Evolutionary conservation across 202 grass and related monocot genomes (phyloP), one percentile per base, ranked within the genome.

Genomic region (Panicum virgatum): DNA sequence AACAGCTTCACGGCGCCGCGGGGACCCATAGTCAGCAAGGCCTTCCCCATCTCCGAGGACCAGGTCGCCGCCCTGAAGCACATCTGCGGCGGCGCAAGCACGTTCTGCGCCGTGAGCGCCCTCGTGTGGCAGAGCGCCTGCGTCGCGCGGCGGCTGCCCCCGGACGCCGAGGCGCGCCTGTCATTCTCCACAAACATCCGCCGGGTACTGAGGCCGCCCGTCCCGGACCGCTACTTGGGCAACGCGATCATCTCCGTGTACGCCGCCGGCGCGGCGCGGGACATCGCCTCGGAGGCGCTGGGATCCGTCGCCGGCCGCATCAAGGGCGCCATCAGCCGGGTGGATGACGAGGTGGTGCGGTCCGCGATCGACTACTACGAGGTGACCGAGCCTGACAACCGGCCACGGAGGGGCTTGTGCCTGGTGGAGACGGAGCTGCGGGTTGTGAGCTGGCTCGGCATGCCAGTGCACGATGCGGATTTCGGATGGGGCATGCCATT

Each of bases 401-500:
- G n/a, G n/a, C n/a, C n/a, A n/a, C n/a, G n/a, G n/a, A n/a, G n/a
- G n/a, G n/a, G n/a, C n/a, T n/a, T n/a, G n/a, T n/a, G n/a, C n/a
- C n/a, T n/a, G n/a, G n/a, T n/a, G 10, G 26, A n/a, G 18, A 77
- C 57, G 0, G 42, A 47, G 4, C 58, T 77, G 40, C 15, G 7
- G 0, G 6, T 47, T 2, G 7, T 1, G 5, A 77, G 57, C 43
- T 84, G 81, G 85, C 36, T 81, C 0, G 80, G 81, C 18, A 72
- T 85, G 76, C 81, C 81, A 1, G 27, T 74, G 2, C 51, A 85
- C 54, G 76, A 82, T 2, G 72, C 57, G 0, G 89, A 91, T 75
- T 91, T 91, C n/a, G 85, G 89, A 2, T 91, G 84, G 84, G 89
- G 89, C 2, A 62, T 26, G 50, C 89, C 85, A 9, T 25, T 14